Base-by-base conservation (phyloP, 2,329 filamentous ascomycete species). In the Chaetomiaceae sp. region DNA sequence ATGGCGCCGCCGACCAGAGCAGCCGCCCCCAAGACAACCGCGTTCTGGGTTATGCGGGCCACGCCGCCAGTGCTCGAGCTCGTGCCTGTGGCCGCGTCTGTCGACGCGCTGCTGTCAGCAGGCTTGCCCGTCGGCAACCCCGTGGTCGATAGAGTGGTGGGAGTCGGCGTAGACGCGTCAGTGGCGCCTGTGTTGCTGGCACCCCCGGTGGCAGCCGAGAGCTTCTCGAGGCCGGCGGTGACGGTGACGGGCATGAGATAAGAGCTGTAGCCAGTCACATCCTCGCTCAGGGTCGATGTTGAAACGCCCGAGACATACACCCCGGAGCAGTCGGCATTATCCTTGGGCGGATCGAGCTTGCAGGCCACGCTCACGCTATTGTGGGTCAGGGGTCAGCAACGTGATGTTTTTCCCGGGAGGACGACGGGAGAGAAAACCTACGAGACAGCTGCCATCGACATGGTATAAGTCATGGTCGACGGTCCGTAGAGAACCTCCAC, bases 21-120 rank as follows among this genome's bases (percentile, higher is more conserved):
- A 20, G 66, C 70, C 23, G 69, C 64, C 16, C 69, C 70, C 40
- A 66, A 65, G 32, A 72, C 37, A 5, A 71, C 47, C 14, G 66
- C 69, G 45, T 70, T 69, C 54, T 69, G 66, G 11, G 67, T 69
- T 47, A 62, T 56, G 52, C 65, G 58, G n/a, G 66, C 58, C 34
- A 50, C 45, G 58, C 61, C 48, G 29, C 37, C 55, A 0, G 55
- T 53, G 47, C 47, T 50, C 16, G 21, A 11, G 46, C 34, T 51
- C 41, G 52, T 14, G 37, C 8, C 42, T 16, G 30, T 2, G 16
- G 18, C 29, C 6, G 32, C 9, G 30, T 13, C 42, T n/a, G n/a
- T n/a, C n/a, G n/a, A n/a, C n/a, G n/a, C n/a, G n/a, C n/a, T n/a
- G n/a, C n/a, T n/a, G n/a, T n/a, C n/a, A n/a, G n/a, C n/a, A n/a